Conservation (phyloP, 202 grass and related monocot genomes). For the Eragrostis tef region DNA sequence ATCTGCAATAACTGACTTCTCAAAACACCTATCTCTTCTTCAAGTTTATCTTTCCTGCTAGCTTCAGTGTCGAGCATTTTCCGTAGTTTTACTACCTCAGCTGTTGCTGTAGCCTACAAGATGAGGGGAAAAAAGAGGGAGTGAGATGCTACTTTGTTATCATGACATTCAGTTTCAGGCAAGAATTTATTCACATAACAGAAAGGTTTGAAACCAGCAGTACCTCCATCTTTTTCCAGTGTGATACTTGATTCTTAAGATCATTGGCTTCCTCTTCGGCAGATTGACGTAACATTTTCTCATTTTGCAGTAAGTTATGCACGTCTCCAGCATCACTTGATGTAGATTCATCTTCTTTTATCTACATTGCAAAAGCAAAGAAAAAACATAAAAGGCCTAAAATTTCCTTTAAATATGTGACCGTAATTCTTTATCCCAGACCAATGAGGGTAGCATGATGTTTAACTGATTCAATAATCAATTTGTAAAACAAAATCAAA, state of each 20-base stretch:
- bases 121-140: slow-evolving; percentile 15
- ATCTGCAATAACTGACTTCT: slow-evolving; percentile 91
- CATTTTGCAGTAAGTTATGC: slow-evolving; percentile 75
- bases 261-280: slow-evolving; percentile 77
- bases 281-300: slow-evolving; percentile 72
- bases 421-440: not conserved
- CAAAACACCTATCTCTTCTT: slow-evolving; percentile 86
- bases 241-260: slow-evolving; percentile 86
- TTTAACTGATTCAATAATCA: slow-evolving; percentile 32
- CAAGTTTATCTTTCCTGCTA: slow-evolving; percentile 87
- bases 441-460: not conserved
- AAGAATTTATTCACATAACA: slow-evolving; percentile 29
- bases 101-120: slow-evolving; percentile 74
- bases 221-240: slow-evolving; percentile 99
- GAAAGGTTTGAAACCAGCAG: slow-evolving; percentile 36
- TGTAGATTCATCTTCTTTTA: slow-evolving; percentile 58
- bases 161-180: not conserved
- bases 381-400: slow-evolving; percentile 20
- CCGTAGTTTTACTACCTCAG: slow-evolving; percentile 73
- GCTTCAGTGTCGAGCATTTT: slow-evolving; percentile 85
- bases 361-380: slow-evolving; percentile 32
- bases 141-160: slow-evolving; percentile 29
- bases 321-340: slow-evolving; percentile 61
- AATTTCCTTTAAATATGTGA: not conserved
- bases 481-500: slow-evolving; percentile 31